A percentile compares a stretch with the other conserved stretches of the same genome.
phyloP scores from a whole-genome alignment of 2,329 filamentous ascomycete genomes.

The Neoarthrinium moseri region DNA sequence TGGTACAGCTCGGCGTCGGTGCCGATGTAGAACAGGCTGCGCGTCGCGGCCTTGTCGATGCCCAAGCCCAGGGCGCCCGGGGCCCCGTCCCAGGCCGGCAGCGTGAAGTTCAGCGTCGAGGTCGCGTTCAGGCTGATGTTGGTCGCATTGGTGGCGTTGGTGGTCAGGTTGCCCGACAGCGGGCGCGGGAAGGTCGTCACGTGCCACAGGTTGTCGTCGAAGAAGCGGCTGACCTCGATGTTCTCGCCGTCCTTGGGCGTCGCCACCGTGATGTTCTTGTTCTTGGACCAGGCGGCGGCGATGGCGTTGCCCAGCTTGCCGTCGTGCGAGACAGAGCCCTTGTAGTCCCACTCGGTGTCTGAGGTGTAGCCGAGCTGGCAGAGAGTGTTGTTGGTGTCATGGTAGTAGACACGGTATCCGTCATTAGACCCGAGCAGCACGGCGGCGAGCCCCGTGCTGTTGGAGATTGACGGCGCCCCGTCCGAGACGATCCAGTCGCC shows the following conservation, averaged over 20 bases:
- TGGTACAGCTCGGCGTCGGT: conserved; percentile 33
- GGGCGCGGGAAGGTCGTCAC: conserved; percentile 34
- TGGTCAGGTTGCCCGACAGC: conserved; percentile 22
- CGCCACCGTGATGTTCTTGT: conserved; percentile 32
- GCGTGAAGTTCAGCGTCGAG: conserved; percentile 20
- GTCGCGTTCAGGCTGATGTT: conserved; percentile 17
- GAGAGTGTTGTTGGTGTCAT: conserved; percentile 29
- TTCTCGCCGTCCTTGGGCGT: conserved; percentile 29
- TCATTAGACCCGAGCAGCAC: conserved; percentile 28
- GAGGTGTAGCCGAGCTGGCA: conserved; percentile 30
- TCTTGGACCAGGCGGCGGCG: conserved; percentile 23
- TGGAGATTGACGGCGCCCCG: conserved; percentile 21
- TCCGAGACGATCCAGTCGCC: conserved; percentile 30
- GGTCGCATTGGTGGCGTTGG: conserved; percentile 22
- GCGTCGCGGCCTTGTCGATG: conserved; percentile 25
- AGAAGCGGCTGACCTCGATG: conserved; percentile 28
- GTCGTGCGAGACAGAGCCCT: conserved; percentile 31
- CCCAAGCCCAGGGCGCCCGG: conserved; percentile 25
- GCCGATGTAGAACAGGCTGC: conserved; percentile 36
- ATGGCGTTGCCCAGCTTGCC: conserved; percentile 25
- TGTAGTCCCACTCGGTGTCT: conserved; percentile 26
- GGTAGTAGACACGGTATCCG: conserved; percentile 38
- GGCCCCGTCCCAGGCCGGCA: conserved; percentile 30
- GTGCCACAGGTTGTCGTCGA: conserved; percentile 28
- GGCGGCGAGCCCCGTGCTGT: conserved; percentile 27